Evolutionary conservation across 2,329 filamentous ascomycete species (phyloP), one percentile per base, ranked within the genome.

Genomic region (Penicillium italicum): DNA sequence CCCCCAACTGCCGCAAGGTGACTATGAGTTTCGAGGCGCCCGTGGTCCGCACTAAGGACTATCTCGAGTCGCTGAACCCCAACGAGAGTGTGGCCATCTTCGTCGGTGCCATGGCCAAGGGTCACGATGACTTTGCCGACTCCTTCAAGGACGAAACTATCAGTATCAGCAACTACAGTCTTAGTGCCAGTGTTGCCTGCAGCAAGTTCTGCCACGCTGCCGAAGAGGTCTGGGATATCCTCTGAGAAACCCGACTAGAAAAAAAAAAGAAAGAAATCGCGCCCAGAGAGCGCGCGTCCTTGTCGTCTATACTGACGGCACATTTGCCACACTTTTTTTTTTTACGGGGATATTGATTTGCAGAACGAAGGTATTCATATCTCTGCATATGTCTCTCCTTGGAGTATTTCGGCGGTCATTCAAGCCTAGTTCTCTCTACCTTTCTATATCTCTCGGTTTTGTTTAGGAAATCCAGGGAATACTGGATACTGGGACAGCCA

Each of bases 181-280:
- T 99, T 61, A 96, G 91, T 70, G 94, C 94, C 59, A 97, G 93
- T 79, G 94, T 99, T 60, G 93, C 94, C 41, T 99, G 94, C 82
- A 97, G 93, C 85, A 99, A 97, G 76, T 97, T 99, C 81, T 97
- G 94, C 77, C 94, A 99, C 76, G 94, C 93, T 38, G 93, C 92
- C 41, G 94, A 99, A 77, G 94, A 99, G 74, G 88, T 88, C 34
- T 99, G 94, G 94, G 86, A 90, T 71, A 89, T 99, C 66, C 84
- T 97, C 69, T 99, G 86, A 82, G 31, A 41, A 28, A 18, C 33
- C 49, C 31, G 11, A 42, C 20, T 50, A 14, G 6, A 11, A 31
- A 31, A 46, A 31, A 9, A 26, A 38, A 18, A 30, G 22, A 46
- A 33, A 28, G 28, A 58, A 53, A 55, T 56, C 47, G 58, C 56